Conservation (phyloP, 345 rosid species). For the Gossypium sturtianum region DNA sequence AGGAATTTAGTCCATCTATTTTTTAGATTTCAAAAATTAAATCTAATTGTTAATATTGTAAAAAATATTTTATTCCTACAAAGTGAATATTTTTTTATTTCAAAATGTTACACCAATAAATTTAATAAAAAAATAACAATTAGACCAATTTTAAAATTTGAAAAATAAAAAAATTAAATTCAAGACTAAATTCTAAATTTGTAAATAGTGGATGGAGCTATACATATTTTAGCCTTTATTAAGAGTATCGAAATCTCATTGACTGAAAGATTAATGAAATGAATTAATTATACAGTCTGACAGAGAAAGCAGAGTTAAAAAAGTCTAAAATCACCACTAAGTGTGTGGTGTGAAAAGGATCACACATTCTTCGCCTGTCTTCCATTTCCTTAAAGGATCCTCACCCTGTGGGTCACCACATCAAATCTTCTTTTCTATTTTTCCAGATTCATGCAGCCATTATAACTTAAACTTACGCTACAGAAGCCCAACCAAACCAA, state of each 20-base stretch:
- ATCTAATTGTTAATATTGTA: no score
- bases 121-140: no score
- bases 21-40: no score
- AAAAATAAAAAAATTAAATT: no score
- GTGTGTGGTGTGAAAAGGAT: neutral
- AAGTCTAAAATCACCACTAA: neutral
- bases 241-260: neutral
- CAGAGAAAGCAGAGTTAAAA: neutral
- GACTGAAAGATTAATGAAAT: neutral
- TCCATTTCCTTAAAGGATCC: slow-evolving; percentile 11
- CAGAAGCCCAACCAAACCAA: no score
- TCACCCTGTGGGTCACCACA: slow-evolving; percentile 35
- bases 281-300: neutral
- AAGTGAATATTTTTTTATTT: no score
- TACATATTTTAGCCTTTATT: neutral
- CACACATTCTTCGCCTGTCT: neutral
- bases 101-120: no score
- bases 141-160: no score
- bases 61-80: no score
- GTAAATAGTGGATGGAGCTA: neutral
- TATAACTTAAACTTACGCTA: no score
- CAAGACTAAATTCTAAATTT: no score
- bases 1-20: rapidly evolving
- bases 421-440: neutral
- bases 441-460: neutral